Evolutionary conservation across 2,329 filamentous ascomycete genomes (phyloP).

Genomic region (Raffaelea ambrosiae): DNA sequence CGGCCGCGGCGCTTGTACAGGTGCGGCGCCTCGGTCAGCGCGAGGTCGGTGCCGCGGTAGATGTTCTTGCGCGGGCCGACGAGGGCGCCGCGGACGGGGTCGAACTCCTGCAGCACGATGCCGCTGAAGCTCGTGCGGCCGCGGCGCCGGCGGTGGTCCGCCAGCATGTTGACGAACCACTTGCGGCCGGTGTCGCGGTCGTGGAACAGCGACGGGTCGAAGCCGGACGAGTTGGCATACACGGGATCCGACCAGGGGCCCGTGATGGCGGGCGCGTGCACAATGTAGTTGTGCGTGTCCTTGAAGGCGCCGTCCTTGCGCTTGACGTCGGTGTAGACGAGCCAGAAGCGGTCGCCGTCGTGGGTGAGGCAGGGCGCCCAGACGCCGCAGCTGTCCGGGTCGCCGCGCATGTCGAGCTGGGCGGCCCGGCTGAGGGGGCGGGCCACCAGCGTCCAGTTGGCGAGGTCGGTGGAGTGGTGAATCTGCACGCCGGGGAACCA

Average conservation of each 20-base stretch:
- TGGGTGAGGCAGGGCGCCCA: constrained; percentile 58
- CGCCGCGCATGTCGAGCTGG: constrained; percentile 41
- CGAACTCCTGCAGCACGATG: constrained; percentile 51
- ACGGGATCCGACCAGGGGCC: constrained; percentile 56
- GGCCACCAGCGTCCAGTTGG: constrained; percentile 36
- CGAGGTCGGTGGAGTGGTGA: constrained; percentile 41
- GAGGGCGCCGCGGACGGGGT: constrained; percentile 36
- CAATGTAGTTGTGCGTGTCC: constrained; percentile 38
- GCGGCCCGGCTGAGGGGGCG: constrained; percentile 30
- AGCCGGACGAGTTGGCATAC: constrained; percentile 43
- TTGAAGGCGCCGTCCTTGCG: constrained; percentile 55
- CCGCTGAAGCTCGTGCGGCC: constrained; percentile 36
- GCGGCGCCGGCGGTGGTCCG: constrained; percentile 39
- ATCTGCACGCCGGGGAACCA: constrained; percentile 44
- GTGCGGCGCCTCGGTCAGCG: constrained; percentile 47
- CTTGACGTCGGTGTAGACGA: constrained; percentile 59
- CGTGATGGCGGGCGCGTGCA: constrained; percentile 41
- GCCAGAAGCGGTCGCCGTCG: constrained; percentile 51
- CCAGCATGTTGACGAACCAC: constrained; percentile 50
- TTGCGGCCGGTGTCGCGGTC: constrained; percentile 43
- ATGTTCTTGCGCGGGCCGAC: constrained; percentile 48
- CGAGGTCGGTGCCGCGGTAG: constrained; percentile 46
- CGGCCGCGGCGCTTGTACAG: constrained; percentile 49
- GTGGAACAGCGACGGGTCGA: constrained; percentile 53
- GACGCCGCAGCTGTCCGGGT: constrained; percentile 52